Percentiles rank a stretch among this genome's conserved stretches.
Evolutionary conservation across 2,329 filamentous ascomycete species (phyloP).

Genomic region (Cercospora sesami): DNA sequence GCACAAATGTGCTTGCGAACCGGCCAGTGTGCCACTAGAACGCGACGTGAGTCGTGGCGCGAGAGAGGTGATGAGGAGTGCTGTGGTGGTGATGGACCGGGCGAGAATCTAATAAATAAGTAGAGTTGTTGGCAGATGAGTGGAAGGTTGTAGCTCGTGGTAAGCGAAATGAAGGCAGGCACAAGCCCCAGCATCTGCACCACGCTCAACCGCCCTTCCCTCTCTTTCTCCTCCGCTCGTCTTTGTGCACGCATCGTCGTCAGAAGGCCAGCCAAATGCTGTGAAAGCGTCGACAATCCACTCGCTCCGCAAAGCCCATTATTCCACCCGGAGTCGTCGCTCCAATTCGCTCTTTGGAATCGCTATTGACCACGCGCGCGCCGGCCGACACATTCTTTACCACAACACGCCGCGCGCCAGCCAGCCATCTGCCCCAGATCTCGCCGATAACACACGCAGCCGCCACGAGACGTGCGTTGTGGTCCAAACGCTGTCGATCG

Average conservation of each 20-base stretch:
- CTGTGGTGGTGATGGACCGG: not conserved
- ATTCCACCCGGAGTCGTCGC: conserved; percentile 23
- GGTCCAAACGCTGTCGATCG: not conserved
- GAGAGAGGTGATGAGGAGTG: not conserved
- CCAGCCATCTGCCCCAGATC: conserved; percentile 15
- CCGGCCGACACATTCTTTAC: conserved; percentile 22
- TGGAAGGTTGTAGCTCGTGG: conserved; percentile 2
- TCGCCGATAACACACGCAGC: conserved; percentile 10
- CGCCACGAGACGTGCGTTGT: conserved; percentile 10
- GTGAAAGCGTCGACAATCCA: conserved; percentile 16
- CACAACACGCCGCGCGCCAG: conserved; percentile 17
- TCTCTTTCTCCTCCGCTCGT: conserved; percentile 2
- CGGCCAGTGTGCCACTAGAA: not conserved
- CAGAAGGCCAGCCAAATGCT: conserved; percentile 17
- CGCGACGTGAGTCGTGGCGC: conserved; percentile 1
- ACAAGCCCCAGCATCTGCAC: not conserved
- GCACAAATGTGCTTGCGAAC: not conserved
- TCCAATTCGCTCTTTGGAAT: conserved; percentile 24
- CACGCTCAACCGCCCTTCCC: not conserved
- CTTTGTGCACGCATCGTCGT: conserved; percentile 7
- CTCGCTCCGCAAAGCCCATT: conserved; percentile 17
- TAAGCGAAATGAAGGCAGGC: conserved; percentile 12
- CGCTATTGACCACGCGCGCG: conserved; percentile 17
- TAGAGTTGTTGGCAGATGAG: conserved; percentile 6
- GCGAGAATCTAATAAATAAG: conserved; percentile 4